Conservation (phyloP, 441 rosid species). For the Populus hybrid region DNA sequence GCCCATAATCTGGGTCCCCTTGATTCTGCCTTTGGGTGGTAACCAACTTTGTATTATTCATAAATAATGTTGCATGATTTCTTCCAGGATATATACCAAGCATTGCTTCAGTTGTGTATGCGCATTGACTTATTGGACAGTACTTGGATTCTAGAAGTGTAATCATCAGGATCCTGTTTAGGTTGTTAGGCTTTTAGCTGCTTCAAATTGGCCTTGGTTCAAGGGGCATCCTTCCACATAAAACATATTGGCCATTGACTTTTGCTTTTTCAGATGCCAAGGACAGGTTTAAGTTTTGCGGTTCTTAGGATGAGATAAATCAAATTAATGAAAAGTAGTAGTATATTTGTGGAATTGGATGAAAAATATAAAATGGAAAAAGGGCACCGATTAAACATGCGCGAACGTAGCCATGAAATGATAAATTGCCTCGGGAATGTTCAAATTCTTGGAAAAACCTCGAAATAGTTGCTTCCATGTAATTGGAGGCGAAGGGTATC, state of each 20-base stretch:
- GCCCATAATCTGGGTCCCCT: slow-evolving; percentile 37
- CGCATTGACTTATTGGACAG: background rate
- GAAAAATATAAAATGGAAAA: no score
- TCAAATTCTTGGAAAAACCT: background rate
- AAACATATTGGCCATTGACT: background rate
- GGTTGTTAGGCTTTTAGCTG: background rate
- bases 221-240: background rate
- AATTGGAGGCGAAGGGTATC: background rate
- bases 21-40: slow-evolving; percentile 39
- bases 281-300: background rate
- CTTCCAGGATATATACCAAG: slow-evolving; percentile 29
- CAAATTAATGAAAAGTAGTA: background rate
- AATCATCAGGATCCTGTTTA: background rate
- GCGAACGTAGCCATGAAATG: background rate
- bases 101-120: slow-evolving; percentile 5
- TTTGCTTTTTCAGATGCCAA: background rate
- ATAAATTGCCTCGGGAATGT: background rate
- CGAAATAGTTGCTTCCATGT: background rate
- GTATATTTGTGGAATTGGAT: background rate
- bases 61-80: slow-evolving; percentile 54
- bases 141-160: slow-evolving; percentile 4
- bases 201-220: background rate
- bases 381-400: background rate
- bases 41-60: slow-evolving; percentile 39
- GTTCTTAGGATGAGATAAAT: background rate